Percentiles rank a stretch among this genome's conserved stretches.
These are phyloP conservation scores for Cytospora mali DNA, from an alignment of 2,329 filamentous ascomycete genomes.

Conservation along the genomic window DNA sequence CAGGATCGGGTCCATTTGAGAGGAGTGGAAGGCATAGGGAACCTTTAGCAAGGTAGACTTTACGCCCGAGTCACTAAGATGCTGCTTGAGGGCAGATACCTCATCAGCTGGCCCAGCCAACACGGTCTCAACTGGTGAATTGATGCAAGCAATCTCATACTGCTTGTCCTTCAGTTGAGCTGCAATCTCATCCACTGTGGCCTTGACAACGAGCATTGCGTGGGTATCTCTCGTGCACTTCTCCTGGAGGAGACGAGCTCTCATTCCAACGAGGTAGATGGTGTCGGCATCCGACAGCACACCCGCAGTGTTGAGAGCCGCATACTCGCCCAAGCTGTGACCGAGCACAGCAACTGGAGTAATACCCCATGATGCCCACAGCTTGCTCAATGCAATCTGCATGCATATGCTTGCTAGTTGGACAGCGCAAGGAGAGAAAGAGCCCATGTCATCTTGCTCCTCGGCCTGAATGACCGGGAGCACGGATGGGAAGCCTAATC, in stretches of 20 bases:
- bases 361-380: neutral
- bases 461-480: neutral
- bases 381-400: neutral
- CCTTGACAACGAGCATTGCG: conserved; percentile 61
- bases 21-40: conserved; percentile 6
- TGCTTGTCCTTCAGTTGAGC: neutral
- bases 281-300: conserved; percentile 61
- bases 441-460: neutral
- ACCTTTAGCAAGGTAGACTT: neutral
- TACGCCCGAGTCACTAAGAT: neutral
- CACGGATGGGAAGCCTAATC: neutral
- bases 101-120: neutral
- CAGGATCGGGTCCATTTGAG: neutral
- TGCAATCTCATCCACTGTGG: conserved; percentile 41
- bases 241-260: conserved; percentile 56
- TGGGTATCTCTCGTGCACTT: conserved; percentile 58
- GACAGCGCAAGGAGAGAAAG: neutral
- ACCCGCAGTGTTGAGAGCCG: conserved; percentile 63
- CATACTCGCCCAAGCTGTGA: conserved; percentile 73
- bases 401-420: neutral
- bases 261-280: conserved; percentile 59
- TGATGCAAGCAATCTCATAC: conserved; percentile 9
- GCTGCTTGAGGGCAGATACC: neutral
- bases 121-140: neutral
- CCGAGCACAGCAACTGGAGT: conserved; percentile 54